A percentile compares a stretch with the other conserved stretches of the same genome.
These are phyloP conservation scores for Rachicladosporium sp. DNA, from an alignment of 2,329 filamentous ascomycete genomes.

Conservation along the genomic window DNA sequence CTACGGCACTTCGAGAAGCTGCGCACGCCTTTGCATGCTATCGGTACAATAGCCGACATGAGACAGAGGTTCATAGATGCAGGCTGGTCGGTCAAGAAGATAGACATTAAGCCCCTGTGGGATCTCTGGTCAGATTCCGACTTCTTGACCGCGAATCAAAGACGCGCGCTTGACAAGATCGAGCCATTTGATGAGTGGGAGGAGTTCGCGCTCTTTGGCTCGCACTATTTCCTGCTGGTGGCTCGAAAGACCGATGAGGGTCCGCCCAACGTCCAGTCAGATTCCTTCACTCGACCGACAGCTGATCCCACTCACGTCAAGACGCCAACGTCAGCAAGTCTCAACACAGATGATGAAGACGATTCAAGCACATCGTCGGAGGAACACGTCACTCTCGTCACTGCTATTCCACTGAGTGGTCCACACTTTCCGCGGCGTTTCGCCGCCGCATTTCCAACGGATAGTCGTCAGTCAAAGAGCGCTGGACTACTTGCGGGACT, in stretches of 20 bases:
- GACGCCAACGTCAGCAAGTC: too few species aligned
- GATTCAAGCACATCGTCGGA: too few species aligned
- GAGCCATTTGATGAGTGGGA: slow-evolving; percentile 96
- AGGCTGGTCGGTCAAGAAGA: slow-evolving; percentile 49
- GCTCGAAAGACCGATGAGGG: slow-evolving; percentile 38
- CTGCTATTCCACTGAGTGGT: slow-evolving; percentile 8
- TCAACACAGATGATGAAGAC: too few species aligned
- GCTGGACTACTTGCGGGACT: slow-evolving; percentile 34
- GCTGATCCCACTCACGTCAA: too few species aligned
- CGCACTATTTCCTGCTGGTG: slow-evolving; percentile 70
- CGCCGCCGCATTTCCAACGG: slow-evolving; percentile 25
- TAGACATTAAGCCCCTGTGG: slow-evolving; percentile 62
- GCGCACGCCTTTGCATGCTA: slow-evolving; percentile 63
- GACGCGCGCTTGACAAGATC: slow-evolving; percentile 51
- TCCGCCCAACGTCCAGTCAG: not conserved
- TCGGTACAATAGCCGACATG: slow-evolving; percentile 54
- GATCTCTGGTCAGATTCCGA: slow-evolving; percentile 61
- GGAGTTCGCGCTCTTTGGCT: slow-evolving; percentile 73
- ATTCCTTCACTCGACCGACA: too few species aligned
- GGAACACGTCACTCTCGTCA: not conserved
- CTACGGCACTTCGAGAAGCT: slow-evolving; percentile 70
- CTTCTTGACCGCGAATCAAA: slow-evolving; percentile 51
- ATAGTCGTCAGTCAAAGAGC: slow-evolving; percentile 14
- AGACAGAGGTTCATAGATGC: slow-evolving; percentile 50
- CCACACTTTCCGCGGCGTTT: slow-evolving; percentile 24